Conservation (phyloP, 768 basidiomycete genomes). For the Lactifluus piperatus region DNA sequence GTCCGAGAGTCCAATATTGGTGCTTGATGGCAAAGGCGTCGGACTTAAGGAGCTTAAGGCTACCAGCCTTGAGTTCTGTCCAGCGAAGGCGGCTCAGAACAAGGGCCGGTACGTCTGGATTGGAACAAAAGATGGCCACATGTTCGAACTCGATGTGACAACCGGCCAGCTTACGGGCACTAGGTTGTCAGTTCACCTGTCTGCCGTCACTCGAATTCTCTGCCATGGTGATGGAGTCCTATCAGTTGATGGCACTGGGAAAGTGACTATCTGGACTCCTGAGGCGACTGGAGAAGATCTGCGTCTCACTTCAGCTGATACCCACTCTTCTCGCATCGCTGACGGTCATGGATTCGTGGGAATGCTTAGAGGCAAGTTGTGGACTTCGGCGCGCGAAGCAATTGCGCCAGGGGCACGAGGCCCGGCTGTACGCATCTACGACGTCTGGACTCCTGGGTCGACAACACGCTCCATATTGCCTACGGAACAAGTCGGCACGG, state of each 20-base stretch:
- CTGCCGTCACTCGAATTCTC: constrained; percentile 64
- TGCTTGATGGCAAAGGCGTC: constrained; percentile 53
- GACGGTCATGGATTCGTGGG: constrained; percentile 80
- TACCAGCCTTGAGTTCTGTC: constrained; percentile 71
- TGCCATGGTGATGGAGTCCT: constrained; percentile 65
- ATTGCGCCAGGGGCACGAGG: constrained; percentile 32
- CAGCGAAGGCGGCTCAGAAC: constrained; percentile 36
- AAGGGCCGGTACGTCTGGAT: constrained; percentile 68
- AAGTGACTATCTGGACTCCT: constrained; percentile 64
- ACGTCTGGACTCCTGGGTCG: constrained; percentile 54
- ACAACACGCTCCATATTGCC: constrained; percentile 48
- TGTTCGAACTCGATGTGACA: constrained; percentile 73
- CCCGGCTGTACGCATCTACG: constrained; percentile 77
- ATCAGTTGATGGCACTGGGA: constrained; percentile 79
- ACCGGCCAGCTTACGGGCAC: constrained; percentile 47
- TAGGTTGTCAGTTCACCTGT: constrained; percentile 54
- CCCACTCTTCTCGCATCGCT: constrained; percentile 56
- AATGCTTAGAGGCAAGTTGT: constrained; percentile 67
- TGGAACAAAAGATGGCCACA: constrained; percentile 84
- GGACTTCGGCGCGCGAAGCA: constrained; percentile 64
- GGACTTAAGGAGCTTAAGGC: constrained; percentile 61
- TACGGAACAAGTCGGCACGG: constrained; percentile 66
- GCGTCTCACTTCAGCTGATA: constrained; percentile 36
- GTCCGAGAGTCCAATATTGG: constrained; percentile 37
- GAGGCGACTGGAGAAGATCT: constrained; percentile 28